Base-by-base conservation (phyloP, 345 rosid species). In the Anacardium occidentale region DNA sequence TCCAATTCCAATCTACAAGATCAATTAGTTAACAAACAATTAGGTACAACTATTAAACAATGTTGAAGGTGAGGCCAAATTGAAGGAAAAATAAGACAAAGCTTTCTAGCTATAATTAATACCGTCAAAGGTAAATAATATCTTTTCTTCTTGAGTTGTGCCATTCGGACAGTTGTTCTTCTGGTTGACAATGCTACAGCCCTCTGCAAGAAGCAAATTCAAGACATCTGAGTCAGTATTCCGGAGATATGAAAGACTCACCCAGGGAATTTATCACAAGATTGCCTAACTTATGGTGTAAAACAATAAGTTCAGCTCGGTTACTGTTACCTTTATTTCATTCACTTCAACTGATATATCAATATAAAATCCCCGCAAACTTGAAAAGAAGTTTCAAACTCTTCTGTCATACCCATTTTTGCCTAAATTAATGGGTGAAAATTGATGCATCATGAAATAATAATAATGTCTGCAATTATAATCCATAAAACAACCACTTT, bases 391-490 rank as follows among this genome's bases (percentile, higher is more conserved):
- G 98, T 72, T 83, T 95, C 99, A 77, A 95, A 95, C 52, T 95
- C 99, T 77, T 95, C 99, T 25, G 89, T 89, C 98, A 91, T 91
- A 60, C 99, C 99, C 98, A 95, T 95, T 83, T 92, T 95, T 45
- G 99, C 99, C 99, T 95, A 73, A 55, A 84, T 69, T 70, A 42
- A 63, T 26, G 50, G 5, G 1, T 3, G 40, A 58, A 76, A 76
- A 68, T 50, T 40, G 65, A 58, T 58, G 47, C 15, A 62, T 79
- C 70, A 75, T 44, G 34, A 66, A 68, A 40, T 22, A 64, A 62
- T 45, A 67, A 54, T 45, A 69, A 62, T 68, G 25, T 4, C 20
- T 42, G 40, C 65, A 10, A 45, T 24, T 10, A 64, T 51, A 21
- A 68, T 72, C 5, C 42, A 70, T 69, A 68, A n/a, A 48, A 61